phyloP scores from a whole-genome alignment of 2,329 filamentous ascomycete species.

The Alternaria sp. region DNA sequence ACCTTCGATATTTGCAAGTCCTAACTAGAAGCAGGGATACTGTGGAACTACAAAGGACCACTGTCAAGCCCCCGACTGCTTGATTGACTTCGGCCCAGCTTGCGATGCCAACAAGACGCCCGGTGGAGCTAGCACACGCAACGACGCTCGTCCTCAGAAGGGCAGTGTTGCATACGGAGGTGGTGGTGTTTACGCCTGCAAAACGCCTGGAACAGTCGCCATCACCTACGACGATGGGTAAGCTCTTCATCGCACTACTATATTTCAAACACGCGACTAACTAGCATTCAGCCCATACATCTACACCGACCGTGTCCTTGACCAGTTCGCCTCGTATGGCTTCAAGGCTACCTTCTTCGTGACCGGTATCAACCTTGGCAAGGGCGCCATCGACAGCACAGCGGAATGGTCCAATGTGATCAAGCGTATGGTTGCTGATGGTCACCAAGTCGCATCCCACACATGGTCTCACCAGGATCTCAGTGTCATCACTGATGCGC shows the following conservation, averaged over 20 bases:
- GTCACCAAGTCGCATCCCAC: constrained; percentile 69
- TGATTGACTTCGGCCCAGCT: constrained; percentile 65
- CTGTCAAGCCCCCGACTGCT: constrained; percentile 68
- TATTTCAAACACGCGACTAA: neutral
- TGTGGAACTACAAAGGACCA: constrained; percentile 64
- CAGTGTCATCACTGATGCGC: constrained; percentile 53
- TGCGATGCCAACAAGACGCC: constrained; percentile 68
- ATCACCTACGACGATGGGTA: constrained; percentile 72
- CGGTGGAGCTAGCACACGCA: constrained; percentile 63
- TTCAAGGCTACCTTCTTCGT: constrained; percentile 75
- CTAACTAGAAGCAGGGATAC: constrained; percentile 51
- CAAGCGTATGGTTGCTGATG: constrained; percentile 62
- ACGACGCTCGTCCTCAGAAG: constrained; percentile 61
- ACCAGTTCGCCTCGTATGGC: constrained; percentile 64
- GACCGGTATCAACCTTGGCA: constrained; percentile 65
- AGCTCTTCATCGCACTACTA: neutral
- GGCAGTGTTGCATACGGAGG: constrained; percentile 66
- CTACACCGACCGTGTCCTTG: constrained; percentile 69
- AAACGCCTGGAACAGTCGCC: constrained; percentile 65
- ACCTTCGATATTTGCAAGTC: constrained; percentile 5
- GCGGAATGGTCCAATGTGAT: constrained; percentile 60
- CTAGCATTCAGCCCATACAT: constrained; percentile 56
- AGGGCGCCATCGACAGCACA: constrained; percentile 64
- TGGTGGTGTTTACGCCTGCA: constrained; percentile 64
- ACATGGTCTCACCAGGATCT: constrained; percentile 64